Conservation (phyloP, 345 rosid genomes). For the Anacardium occidentale region DNA sequence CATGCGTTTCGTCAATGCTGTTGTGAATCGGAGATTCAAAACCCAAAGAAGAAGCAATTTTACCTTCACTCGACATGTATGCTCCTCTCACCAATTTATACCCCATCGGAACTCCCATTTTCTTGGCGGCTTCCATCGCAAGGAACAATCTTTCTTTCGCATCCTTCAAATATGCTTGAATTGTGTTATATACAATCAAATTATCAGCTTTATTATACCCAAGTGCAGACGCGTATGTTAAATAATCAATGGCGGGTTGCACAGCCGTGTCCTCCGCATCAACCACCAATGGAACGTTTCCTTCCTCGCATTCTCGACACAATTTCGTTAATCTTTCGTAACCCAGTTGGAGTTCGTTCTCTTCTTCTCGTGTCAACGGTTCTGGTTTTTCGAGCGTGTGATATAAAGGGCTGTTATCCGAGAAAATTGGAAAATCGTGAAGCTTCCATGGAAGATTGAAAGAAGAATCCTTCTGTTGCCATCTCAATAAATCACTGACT, state of each 20-base stretch:
- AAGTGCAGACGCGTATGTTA: constrained; percentile 61
- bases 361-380: constrained; percentile 61
- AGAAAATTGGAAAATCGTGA: constrained; percentile 56
- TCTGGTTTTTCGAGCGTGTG: constrained; percentile 66
- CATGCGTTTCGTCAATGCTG: constrained; percentile 66
- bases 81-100: constrained; percentile 88
- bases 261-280: constrained; percentile 82
- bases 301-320: constrained; percentile 55
- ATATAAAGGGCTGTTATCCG: constrained; percentile 66
- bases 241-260: constrained; percentile 87
- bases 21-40: constrained; percentile 73
- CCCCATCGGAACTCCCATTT: constrained; percentile 63
- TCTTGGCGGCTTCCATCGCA: constrained; percentile 52
- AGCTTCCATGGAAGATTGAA: constrained; percentile 78
- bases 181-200: constrained; percentile 63
- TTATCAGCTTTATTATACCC: constrained; percentile 43
- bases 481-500: constrained; percentile 73
- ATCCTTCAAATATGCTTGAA: constrained; percentile 83
- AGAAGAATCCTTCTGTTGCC: constrained; percentile 64
- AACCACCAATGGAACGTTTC: constrained; percentile 49
- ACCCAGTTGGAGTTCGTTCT: constrained; percentile 50
- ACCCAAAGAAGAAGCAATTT: constrained; percentile 62
- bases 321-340: constrained; percentile 47
- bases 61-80: constrained; percentile 70
- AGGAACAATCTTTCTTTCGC: constrained; percentile 59